Percentiles rank a stretch among this genome's conserved stretches.
Conservation (phyloP, 1,284 basidiomycete genomes). For the Heterobasidion annosum region DNA sequence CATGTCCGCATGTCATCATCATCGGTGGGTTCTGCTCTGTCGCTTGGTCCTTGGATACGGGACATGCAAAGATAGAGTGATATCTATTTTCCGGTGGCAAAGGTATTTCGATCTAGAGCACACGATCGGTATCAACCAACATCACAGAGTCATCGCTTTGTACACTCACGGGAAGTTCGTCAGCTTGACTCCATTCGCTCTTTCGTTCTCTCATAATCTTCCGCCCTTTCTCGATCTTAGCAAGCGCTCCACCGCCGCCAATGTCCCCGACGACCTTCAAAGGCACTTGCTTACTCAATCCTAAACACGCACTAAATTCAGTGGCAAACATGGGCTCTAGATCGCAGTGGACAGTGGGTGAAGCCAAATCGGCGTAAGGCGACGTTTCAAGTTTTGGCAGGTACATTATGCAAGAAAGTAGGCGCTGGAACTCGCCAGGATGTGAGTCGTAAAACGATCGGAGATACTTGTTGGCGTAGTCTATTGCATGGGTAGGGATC, state of each 20-base stretch:
- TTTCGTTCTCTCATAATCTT: conserved; percentile 89
- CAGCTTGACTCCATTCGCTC: conserved; percentile 83
- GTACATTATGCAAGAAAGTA: conserved; percentile 73
- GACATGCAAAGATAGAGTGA: conserved; percentile 96
- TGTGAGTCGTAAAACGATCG: conserved; percentile 60
- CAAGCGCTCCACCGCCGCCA: conserved; percentile 83
- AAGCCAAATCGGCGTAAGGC: conserved; percentile 68
- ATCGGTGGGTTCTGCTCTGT: conserved; percentile 93
- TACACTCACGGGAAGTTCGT: conserved; percentile 77
- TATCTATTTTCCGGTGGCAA: conserved; percentile 81
- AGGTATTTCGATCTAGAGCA: conserved; percentile 83
- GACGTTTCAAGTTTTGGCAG: conserved; percentile 62
- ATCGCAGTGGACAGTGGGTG: conserved; percentile 61
- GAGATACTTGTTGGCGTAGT: conserved; percentile 68
- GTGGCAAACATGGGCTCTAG: conserved; percentile 78
- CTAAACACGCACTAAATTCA: conserved; percentile 83
- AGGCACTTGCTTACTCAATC: conserved; percentile 84
- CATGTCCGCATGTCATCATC: conserved; percentile 96
- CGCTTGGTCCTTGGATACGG: conserved; percentile 95
- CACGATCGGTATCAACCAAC: not conserved
- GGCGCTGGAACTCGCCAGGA: conserved; percentile 58
- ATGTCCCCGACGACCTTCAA: conserved; percentile 84
- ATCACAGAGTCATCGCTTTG: not conserved
- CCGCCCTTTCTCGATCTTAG: conserved; percentile 86
- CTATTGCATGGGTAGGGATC: conserved; percentile 49